Base-by-base conservation (phyloP, 2,329 filamentous ascomycete genomes). In the Dendrostoma leiphaemia region DNA sequence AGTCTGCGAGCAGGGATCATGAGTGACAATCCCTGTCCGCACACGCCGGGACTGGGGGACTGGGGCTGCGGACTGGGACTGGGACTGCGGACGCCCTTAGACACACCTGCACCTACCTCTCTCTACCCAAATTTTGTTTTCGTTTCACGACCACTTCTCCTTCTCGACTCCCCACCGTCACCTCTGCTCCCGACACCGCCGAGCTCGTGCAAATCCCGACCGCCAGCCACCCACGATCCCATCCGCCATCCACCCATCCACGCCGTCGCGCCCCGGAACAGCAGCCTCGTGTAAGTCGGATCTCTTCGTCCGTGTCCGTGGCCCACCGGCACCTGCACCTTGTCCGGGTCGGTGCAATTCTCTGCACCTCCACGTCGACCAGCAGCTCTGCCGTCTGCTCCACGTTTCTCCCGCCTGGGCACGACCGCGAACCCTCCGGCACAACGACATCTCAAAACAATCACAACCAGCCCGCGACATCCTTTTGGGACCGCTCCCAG, bases 401-500 rank as follows among this genome's bases (percentile, higher is more conserved):
- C 57, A 59, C 57, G 57, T 40, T 38, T 46, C 50, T 52, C 17
- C 57, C 50, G 24, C 51, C 47, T 40, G 48, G 35, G 35, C 51
- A 48, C 45, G 43, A 50, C 29, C 51, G 34, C 58, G 51, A 43
- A 45, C 34, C 41, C 26, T 31, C 43, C 23, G 51, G 48, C 63
- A 63, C 61, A 60, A 63, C 61, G 57, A 53, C 61, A 58, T 41
- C 60, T 53, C 50, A 53, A 55, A 54, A 58, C 46, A 55, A 60
- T 64, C 52, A 62, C 65, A 59, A 63, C 61, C 59, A 62, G 57
- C 51, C 62, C 59, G 57, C 59, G 56, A 62, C 57, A 65, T 63
- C 48, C 62, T 60, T 67, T 59, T 65, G 62, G 44, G 63, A 62
- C 62, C 58, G 48, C 56, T 35, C 46, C 58, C 61, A 53, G 60